A percentile compares a stretch with the other conserved stretches of the same genome.
Evolutionary conservation across 2,329 filamentous ascomycete species (phyloP).

Genomic region (Aureobasidium mangrovei): DNA sequence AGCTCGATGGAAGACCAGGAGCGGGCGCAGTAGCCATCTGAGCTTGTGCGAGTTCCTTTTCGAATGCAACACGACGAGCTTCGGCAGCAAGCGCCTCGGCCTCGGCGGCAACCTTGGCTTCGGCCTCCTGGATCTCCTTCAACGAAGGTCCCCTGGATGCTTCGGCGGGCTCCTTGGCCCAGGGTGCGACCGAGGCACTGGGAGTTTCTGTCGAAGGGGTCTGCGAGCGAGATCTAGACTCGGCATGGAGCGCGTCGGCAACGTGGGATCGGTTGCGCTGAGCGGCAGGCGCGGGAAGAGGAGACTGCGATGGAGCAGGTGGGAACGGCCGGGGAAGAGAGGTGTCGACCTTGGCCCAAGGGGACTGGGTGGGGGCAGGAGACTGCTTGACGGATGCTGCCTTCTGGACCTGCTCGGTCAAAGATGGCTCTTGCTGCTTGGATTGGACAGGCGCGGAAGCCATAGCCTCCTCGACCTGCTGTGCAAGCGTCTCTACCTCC

Average conservation of each 20-base stretch:
- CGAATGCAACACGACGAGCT: conserved; percentile 65
- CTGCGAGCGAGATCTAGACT: conserved; percentile 64
- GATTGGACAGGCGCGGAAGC: conserved; percentile 5
- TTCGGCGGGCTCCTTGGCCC: conserved; percentile 76
- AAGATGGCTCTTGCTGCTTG: conserved; percentile 46
- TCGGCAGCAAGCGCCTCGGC: conserved; percentile 73
- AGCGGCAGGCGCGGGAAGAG: conserved; percentile 78
- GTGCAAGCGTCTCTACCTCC: conserved; percentile 19
- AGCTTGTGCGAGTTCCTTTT: conserved; percentile 66
- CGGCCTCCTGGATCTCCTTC: conserved; percentile 93
- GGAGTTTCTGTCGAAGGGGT: conserved; percentile 61
- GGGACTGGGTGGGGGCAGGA: conserved; percentile 37
- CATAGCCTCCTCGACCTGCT: conserved; percentile 17
- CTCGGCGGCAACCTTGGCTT: conserved; percentile 86
- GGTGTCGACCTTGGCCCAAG: conserved; percentile 51
- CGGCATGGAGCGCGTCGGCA: conserved; percentile 60
- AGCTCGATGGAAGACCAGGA: conserved; percentile 74
- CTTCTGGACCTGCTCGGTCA: conserved; percentile 79
- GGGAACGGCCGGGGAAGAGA: conserved; percentile 73
- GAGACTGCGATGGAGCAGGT: conserved; percentile 65
- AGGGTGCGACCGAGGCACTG: conserved; percentile 73
- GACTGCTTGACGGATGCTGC: conserved; percentile 54
- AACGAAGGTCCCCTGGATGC: conserved; percentile 77
- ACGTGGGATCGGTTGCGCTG: conserved; percentile 78
- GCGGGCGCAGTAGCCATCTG: conserved; percentile 50